Conservation (phyloP, 2,329 filamentous ascomycete species). For the Seiridium unicorne region DNA sequence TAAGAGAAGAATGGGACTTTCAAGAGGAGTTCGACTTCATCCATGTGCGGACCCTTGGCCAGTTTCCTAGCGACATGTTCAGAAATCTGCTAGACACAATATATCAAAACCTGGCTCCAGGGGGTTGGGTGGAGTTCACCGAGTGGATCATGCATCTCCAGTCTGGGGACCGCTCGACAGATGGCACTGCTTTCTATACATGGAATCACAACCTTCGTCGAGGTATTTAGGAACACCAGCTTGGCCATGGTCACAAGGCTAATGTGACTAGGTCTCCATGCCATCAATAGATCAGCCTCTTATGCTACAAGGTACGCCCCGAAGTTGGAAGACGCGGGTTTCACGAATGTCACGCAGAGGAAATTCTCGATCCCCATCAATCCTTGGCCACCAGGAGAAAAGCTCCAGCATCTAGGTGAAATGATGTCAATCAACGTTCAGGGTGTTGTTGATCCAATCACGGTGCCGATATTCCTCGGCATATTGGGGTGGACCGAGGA, state of each 20-base stretch:
- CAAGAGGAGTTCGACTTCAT: constrained; percentile 26
- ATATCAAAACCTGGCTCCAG: constrained; percentile 29
- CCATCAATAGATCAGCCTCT: constrained; percentile 27
- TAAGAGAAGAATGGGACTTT: constrained; percentile 21
- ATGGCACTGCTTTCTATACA: constrained; percentile 26
- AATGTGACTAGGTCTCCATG: constrained; percentile 16
- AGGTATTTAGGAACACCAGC: background rate
- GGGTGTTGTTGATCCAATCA: constrained; percentile 20
- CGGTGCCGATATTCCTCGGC: constrained; percentile 17
- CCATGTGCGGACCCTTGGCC: constrained; percentile 27
- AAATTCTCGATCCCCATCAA: constrained; percentile 26
- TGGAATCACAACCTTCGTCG: constrained; percentile 18
- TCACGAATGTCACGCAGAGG: constrained; percentile 21
- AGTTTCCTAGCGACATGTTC: constrained; percentile 20
- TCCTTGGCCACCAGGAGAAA: constrained; percentile 26
- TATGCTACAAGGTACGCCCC: constrained; percentile 22
- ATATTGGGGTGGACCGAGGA: constrained; percentile 20
- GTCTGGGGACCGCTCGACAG: constrained; percentile 26
- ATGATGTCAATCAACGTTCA: constrained; percentile 25
- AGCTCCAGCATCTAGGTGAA: constrained; percentile 23
- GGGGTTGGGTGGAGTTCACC: constrained; percentile 32
- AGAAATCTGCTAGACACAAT: constrained; percentile 17
- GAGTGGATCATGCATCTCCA: constrained; percentile 31
- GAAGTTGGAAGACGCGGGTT: constrained; percentile 19
- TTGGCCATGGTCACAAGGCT: too few relatives aligned